Evolutionary conservation across 371 early-diverging fungal species (phyloP).

Genomic region (Homolaphlyctis polyrhiza): DNA sequence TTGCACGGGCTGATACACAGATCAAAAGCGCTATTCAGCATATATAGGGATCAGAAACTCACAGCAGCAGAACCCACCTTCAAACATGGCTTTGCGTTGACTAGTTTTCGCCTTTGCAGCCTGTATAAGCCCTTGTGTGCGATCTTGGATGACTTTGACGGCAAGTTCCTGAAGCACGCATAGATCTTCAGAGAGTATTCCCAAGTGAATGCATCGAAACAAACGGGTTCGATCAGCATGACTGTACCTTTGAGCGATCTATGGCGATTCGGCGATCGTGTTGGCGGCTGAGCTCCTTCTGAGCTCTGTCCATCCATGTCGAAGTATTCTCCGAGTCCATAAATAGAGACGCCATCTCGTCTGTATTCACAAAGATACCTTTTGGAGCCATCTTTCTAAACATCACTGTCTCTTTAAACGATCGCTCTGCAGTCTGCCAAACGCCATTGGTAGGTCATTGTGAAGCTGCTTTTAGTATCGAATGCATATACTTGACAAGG

Average conservation of each 20-base stretch:
- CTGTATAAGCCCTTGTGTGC: not conserved
- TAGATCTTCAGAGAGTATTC: no score
- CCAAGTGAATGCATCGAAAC: no score
- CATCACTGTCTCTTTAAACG: not conserved
- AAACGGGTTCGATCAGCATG: no score
- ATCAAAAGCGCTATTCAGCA: no score
- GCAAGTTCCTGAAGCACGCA: no score
- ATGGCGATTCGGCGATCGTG: not conserved
- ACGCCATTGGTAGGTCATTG: no score
- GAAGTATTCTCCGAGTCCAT: not conserved
- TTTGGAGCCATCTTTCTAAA: not conserved
- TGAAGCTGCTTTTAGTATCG: no score
- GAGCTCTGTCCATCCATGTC: not conserved
- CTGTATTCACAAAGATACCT: not conserved
- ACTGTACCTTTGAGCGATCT: not conserved
- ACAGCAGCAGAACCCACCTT: not conserved
- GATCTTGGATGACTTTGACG: not conserved
- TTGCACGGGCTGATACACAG: conserved; percentile 3
- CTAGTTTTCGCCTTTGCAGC: not conserved
- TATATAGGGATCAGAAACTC: no score
- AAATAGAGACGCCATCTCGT: not conserved
- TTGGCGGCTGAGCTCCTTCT: not conserved
- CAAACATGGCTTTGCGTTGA: not conserved
- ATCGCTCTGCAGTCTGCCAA: not conserved
- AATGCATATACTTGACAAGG: no score